These are phyloP conservation scores for Apostasia shenzhenica DNA, from an alignment of 106 monocot genomes.

Conservation along the genomic window DNA sequence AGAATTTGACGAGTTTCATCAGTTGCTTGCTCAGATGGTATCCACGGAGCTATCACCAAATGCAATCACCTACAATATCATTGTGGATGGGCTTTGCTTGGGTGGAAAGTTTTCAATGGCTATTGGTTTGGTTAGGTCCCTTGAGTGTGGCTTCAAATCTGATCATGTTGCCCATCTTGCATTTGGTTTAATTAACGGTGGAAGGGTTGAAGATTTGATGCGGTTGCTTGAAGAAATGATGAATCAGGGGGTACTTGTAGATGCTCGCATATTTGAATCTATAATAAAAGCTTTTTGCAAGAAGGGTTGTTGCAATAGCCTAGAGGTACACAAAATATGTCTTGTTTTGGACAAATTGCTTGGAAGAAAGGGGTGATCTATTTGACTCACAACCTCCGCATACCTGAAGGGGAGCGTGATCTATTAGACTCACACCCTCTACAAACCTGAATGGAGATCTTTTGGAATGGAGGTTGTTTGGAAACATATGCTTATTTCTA, in stretches of 20 bases:
- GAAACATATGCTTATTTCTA: too few species aligned
- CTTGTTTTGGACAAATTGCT: conserved; percentile 33
- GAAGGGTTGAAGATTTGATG: conserved; percentile 7
- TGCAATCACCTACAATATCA: conserved; percentile 28
- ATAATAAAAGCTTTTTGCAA: conserved; percentile 34
- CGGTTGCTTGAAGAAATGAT: conserved; percentile 25
- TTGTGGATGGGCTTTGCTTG: conserved; percentile 45
- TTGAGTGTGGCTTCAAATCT: conserved; percentile 19
- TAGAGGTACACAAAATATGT: conserved; percentile 20
- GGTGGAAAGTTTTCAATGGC: conserved; percentile 30
- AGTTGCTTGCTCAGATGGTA: conserved; percentile 22
- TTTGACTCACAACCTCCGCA: too few species aligned
- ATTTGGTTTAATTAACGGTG: conserved; percentile 31
- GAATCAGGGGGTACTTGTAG: conserved; percentile 12
- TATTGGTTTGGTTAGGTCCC: conserved; percentile 18
- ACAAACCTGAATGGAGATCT: too few species aligned
- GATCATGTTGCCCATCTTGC: conserved; percentile 28
- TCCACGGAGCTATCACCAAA: conserved; percentile 23
- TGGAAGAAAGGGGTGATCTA: neutral
- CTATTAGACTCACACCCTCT: too few species aligned
- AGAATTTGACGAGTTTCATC: conserved; percentile 18
- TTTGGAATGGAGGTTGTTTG: too few species aligned
- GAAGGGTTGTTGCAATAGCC: conserved; percentile 27
- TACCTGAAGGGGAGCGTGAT: too few species aligned
- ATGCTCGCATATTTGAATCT: conserved; percentile 13